Evolutionary conservation across 1,284 basidiomycete genomes (phyloP), one percentile per base, ranked within the genome.

Genomic region (Irpex sp.): DNA sequence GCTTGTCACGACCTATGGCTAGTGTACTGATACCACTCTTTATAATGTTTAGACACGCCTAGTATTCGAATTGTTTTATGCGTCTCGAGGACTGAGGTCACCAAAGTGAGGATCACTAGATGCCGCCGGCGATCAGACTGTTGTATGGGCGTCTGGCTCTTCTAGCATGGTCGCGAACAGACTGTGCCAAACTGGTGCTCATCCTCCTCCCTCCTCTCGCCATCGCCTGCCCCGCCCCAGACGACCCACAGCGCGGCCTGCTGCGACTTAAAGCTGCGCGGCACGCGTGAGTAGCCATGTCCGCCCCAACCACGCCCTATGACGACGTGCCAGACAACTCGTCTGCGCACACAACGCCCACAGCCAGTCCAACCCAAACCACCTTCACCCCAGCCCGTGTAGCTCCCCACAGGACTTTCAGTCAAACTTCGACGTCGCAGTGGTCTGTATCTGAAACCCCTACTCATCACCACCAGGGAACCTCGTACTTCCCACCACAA

Each of bases 401-500:
- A 48, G 75, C 78, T 59, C 71, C 82, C n/a, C 80, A 80, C 66
- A 78, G 84, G 61, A 80, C 77, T 60, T 68, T 80, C 61, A 87
- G 83, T 71, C 79, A 80, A 61, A 78, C 79, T 66, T 84, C 87
- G 26, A 78, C 79, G 66, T 84, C 87, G 26, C 81, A 81, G 64
- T 84, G 84, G 83, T 85, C 84, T 9, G 72, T 78, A 9, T 71
- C 75, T 26, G 85, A 87, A 36, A 83, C 84, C 6, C 85, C 86
- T 21, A 78, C 77, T n/a, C 87, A 88, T 70, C 85, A 87, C 72
- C 78, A 85, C 66, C 84, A 87, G 70, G 89, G 86, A 59, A 86
- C 87, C 6, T 88, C 89, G 3, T 89, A 89, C 73, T 86, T 82
- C 70, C 75, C 81, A 21, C 63, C 61, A 61, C 31, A 56, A 67